Conservation (phyloP, 805 yeast species). For the Starmera amethionina region DNA sequence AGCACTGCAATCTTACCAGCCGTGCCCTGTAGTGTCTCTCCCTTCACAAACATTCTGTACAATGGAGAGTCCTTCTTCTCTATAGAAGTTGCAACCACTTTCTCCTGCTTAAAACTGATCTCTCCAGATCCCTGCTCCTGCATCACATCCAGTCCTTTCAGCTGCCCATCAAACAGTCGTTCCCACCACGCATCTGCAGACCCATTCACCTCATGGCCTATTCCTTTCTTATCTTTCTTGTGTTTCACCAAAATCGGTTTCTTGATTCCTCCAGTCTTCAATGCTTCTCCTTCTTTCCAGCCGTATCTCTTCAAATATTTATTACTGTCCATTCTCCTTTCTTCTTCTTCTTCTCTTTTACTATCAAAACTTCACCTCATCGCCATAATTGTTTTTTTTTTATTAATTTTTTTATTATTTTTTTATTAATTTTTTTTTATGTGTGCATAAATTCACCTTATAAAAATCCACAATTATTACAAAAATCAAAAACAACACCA, state of each 20-base stretch:
- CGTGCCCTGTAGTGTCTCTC: constrained; percentile 78
- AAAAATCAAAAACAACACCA: too few species aligned
- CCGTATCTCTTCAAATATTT: constrained; percentile 71
- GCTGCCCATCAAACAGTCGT: constrained; percentile 84
- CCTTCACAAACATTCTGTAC: constrained; percentile 79
- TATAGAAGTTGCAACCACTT: constrained; percentile 34
- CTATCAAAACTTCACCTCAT: too few species aligned
- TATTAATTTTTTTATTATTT: too few species aligned
- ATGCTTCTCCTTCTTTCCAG: constrained; percentile 88
- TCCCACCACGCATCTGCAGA: constrained; percentile 95
- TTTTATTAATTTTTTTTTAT: too few species aligned
- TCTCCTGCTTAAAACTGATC: constrained; percentile 46
- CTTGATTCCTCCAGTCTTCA: constrained; percentile 67
- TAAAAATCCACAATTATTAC: too few species aligned
- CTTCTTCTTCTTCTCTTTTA: too few species aligned
- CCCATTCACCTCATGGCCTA: constrained; percentile 58
- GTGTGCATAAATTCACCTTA: too few species aligned
- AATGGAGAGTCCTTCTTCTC: constrained; percentile 57
- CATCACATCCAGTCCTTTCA: constrained; percentile 62
- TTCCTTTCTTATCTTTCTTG: constrained; percentile 82
- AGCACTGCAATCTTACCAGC: constrained; percentile 29
- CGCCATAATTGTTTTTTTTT: too few species aligned
- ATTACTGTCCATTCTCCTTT: constrained; percentile 54
- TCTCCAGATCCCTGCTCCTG: constrained; percentile 13
- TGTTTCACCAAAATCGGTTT: constrained; percentile 87